Evolutionary conservation across 2,329 filamentous ascomycete genomes (phyloP), one percentile per base, ranked within the genome.

Genomic region (Pezicula carpinea): DNA sequence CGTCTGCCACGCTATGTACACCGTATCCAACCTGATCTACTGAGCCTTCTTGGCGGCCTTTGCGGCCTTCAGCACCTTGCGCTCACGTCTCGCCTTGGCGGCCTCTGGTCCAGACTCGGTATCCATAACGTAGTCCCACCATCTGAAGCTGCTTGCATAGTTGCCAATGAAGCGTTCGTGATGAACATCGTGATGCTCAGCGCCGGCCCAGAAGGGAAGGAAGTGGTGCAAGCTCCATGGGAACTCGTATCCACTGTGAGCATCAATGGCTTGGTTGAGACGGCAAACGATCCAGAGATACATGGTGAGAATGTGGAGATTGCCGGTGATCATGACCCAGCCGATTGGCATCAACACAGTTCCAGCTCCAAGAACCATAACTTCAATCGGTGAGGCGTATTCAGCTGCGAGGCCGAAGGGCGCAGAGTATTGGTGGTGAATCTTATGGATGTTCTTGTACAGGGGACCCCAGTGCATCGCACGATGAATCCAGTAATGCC

Each of bases 81-180:
- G 82, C 69, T 93, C 89, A 50, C 90, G 80, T 64, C 91, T 84
- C 64, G 77, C 80, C 82, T 90, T 91, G 60, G 86, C 79, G 34
- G 92, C 89, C 69, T 95, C 92, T 32, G 88, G 81, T 44, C 88
- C 89, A 54, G 89, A 89, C 77, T 99, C 92, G 52, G 93, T 99
- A 70, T 96, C 91, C 57, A 97, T 78, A 59, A 84, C 68, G 68
- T 87, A 95, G 73, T 99, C 93, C 93, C 93, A 99, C 93, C 93
- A 99, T 69, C 92, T 82, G 82, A 99, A 99, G 76, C 89, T 95
- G 65, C 90, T 96, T 43, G 92, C 77, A 68, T 97, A 99, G 76
- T 99, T 99, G 60, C 93, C 93, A 54, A 99, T 90, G 73, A 99
- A 99, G 66, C 90, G 89, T 76, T 99, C 93, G 73, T 99, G 93